These are phyloP conservation scores for Bromus sterilis DNA, from an alignment of 176 grass and related monocot species.

Conservation along the genomic window DNA sequence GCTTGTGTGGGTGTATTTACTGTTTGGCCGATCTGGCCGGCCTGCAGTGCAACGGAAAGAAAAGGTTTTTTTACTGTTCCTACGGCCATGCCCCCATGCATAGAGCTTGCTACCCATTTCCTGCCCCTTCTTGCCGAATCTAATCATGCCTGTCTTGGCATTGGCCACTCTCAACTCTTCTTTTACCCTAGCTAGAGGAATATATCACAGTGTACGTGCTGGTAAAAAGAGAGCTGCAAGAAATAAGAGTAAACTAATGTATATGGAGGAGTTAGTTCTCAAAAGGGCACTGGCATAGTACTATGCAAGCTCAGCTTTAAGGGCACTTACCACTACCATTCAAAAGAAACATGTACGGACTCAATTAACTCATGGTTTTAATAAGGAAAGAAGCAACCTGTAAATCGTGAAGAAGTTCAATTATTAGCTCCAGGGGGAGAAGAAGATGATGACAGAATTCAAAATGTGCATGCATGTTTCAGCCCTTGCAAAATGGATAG, in stretches of 20 bases:
- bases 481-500: slow-evolving; percentile 1
- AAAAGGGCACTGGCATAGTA: slow-evolving; percentile 14
- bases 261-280: background rate
- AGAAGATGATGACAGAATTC: background rate
- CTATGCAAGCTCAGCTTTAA: slow-evolving; percentile 39
- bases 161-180: background rate
- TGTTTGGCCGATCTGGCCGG: slow-evolving; percentile 16
- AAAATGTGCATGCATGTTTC: background rate
- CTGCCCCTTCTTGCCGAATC: slow-evolving; percentile 21
- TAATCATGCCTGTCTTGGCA: slow-evolving; percentile 37
- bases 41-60: slow-evolving; percentile 9
- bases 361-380: slow-evolving; percentile 2
- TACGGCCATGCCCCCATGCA: background rate
- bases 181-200: slow-evolving; percentile 39
- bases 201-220: background rate
- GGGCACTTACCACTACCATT: slow-evolving; percentile 2
- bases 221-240: slow-evolving; percentile 33
- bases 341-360: slow-evolving; percentile 18
- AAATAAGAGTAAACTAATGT: slow-evolving; percentile 24
- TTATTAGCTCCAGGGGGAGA: background rate
- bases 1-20: slow-evolving; percentile 4
- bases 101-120: background rate
- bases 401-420: background rate
- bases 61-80: background rate
- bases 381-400: background rate